Percentiles rank a stretch among this genome's conserved stretches.
These are phyloP conservation scores for Zygoascus sp. DNA, from an alignment of 1,139 yeast genomes.

Conservation along the genomic window DNA sequence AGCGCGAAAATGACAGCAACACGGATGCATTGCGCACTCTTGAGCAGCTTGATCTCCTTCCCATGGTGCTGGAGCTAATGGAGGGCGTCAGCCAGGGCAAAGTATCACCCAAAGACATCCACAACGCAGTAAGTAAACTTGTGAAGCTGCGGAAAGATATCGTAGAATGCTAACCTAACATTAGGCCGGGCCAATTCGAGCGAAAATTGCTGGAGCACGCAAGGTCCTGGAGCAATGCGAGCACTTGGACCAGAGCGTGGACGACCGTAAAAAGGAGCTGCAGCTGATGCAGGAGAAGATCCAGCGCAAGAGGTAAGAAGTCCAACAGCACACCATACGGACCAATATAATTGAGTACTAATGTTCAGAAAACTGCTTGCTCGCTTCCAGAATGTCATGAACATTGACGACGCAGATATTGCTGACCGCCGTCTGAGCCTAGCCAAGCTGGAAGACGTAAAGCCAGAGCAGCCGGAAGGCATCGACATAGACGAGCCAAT, in stretches of 20 bases:
- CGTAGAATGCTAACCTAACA: neutral
- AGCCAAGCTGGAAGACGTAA: neutral
- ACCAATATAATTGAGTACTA: no score
- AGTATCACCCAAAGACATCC: constrained; percentile 25
- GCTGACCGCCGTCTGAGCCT: constrained; percentile 3
- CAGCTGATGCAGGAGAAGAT: constrained; percentile 10
- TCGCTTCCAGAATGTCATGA: constrained; percentile 22
- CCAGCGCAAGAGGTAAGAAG: constrained; percentile 12
- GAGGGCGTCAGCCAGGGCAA: constrained; percentile 23
- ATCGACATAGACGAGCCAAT: neutral
- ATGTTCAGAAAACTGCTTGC: constrained; percentile 17
- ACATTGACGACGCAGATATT: constrained; percentile 10
- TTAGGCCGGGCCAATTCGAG: constrained; percentile 28
- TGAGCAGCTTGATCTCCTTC: constrained; percentile 25
- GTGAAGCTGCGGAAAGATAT: neutral
- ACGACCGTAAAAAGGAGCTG: constrained; percentile 16
- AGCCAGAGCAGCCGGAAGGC: neutral
- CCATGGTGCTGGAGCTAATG: constrained; percentile 25
- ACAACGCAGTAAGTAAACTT: constrained; percentile 21
- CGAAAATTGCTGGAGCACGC: constrained; percentile 22
- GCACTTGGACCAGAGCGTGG: constrained; percentile 22
- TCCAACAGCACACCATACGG: neutral
- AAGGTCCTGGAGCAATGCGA: constrained; percentile 19
- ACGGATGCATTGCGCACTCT: constrained; percentile 16
- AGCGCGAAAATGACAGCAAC: neutral